Evolutionary conservation across 2,329 filamentous ascomycete genomes (phyloP).

Genomic region (Lachnellula hyalina): DNA sequence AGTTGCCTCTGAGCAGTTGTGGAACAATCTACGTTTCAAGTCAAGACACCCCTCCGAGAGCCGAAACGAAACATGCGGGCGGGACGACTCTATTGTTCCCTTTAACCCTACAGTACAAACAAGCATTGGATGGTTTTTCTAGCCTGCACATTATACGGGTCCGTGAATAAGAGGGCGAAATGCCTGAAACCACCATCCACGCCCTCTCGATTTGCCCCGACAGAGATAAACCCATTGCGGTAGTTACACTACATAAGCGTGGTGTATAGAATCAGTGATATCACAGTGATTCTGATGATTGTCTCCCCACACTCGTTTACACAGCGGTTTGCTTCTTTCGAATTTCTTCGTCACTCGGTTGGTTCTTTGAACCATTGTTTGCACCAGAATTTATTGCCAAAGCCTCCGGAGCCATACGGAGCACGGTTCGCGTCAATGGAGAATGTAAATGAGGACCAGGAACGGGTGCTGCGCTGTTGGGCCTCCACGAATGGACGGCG

Average conservation of each 20-base stretch:
- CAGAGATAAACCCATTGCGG: neutral
- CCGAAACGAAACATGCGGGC: neutral
- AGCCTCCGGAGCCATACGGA: neutral
- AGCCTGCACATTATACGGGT: slow-evolving; percentile 1
- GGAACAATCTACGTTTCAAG: neutral
- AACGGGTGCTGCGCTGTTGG: slow-evolving; percentile 14
- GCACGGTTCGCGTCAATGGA: slow-evolving; percentile 3
- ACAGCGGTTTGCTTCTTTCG: neutral
- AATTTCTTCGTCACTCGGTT: neutral
- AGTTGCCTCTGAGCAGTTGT: neutral
- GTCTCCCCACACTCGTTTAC: neutral
- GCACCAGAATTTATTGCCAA: neutral
- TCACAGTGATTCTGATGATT: neutral
- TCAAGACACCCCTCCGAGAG: neutral
- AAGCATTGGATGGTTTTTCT: neutral
- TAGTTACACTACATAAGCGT: neutral
- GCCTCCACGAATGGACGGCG: slow-evolving; percentile 8
- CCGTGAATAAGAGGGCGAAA: slow-evolving; percentile 7
- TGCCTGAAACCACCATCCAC: slow-evolving; percentile 5
- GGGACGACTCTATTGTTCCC: neutral
- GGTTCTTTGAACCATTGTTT: neutral
- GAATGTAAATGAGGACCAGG: slow-evolving; percentile 13
- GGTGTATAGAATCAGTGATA: neutral
- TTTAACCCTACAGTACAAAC: neutral
- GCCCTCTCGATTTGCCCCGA: slow-evolving; percentile 4